Evolutionary conservation across 768 basidiomycete genomes (phyloP), one percentile per base, ranked within the genome.

Genomic region (Tephrocybe sp.): DNA sequence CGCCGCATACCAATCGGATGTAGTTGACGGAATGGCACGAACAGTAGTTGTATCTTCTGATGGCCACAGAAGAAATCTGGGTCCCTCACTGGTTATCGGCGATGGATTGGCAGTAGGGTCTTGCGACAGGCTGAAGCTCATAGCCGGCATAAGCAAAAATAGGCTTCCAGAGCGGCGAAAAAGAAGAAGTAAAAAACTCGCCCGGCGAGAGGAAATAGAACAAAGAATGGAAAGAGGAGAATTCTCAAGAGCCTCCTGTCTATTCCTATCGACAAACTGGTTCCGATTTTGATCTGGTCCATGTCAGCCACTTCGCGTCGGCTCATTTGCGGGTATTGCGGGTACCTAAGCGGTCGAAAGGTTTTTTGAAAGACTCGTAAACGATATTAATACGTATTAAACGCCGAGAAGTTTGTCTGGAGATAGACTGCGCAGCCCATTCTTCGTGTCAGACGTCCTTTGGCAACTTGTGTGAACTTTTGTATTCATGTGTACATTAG

Each of bases 161-260:
- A 18, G 25, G 50, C 56, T 57, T 32, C 56, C 56, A 54, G 56
- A 54, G 53, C 56, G 19, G 32, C 12, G 46, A 38, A 55, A 27
- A 16, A 47, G 47, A 54, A n/a, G n/a, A n/a, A n/a, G n/a, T n/a
- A n/a, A n/a, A n/a, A 53, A 52, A 22, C 52, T 60, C 57, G 59
- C n/a, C 59, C 59, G 21, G 59, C 59, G 54, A 60, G 57, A n/a
- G 28, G 35, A 49, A 16, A 35, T 30, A 34, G 21, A 46, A 42
- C 34, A 31, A 18, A 37, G 18, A 31, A 46, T 16, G 32, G 30
- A 47, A 32, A 34, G 25, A 40, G 51, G n/a, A 31, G 21, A 12
- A 30, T n/a, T 7, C 36, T 31, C 36, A 24, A 38, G 4, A 25
- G 18, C 35, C 42, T 40, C 48, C 38, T 36, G 50, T 38, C 21